phyloP scores from a whole-genome alignment of 1,139 yeast species.

The Debaryomyces fabryi region DNA sequence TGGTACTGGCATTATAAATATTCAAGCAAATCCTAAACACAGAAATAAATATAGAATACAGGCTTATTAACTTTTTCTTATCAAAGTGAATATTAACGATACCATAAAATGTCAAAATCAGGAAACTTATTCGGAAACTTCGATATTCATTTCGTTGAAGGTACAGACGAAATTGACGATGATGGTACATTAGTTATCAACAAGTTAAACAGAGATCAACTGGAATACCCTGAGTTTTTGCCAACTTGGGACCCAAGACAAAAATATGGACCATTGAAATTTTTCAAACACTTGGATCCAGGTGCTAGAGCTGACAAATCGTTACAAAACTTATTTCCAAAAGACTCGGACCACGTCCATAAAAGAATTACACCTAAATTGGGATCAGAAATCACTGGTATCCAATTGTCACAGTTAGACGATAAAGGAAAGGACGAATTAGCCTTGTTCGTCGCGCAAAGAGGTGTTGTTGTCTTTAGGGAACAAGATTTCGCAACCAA shows the following conservation, averaged over 20 bases:
- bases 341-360: conserved; percentile 28
- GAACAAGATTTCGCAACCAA: conserved; percentile 62
- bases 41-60: not conserved
- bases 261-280: conserved; percentile 46
- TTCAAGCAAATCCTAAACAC: not conserved
- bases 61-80: not conserved
- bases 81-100: not conserved
- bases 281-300: conserved; percentile 54
- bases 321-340: conserved; percentile 52
- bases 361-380: conserved; percentile 61
- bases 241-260: conserved; percentile 55
- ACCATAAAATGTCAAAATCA: conserved; percentile 3
- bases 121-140: conserved; percentile 34
- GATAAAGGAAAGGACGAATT: conserved; percentile 63
- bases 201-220: conserved; percentile 20
- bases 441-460: conserved; percentile 63
- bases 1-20: not conserved
- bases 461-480: conserved; percentile 70
- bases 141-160: conserved; percentile 43
- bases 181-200: conserved; percentile 29
- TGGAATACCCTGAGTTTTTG: conserved; percentile 41
- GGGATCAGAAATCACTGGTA: conserved; percentile 63
- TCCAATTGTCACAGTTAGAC: conserved; percentile 57
- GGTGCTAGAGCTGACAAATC: conserved; percentile 60
- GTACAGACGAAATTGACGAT: conserved; percentile 16